phyloP scores from a whole-genome alignment of 176 grass and related monocot genomes.

The Leersia perrieri region DNA sequence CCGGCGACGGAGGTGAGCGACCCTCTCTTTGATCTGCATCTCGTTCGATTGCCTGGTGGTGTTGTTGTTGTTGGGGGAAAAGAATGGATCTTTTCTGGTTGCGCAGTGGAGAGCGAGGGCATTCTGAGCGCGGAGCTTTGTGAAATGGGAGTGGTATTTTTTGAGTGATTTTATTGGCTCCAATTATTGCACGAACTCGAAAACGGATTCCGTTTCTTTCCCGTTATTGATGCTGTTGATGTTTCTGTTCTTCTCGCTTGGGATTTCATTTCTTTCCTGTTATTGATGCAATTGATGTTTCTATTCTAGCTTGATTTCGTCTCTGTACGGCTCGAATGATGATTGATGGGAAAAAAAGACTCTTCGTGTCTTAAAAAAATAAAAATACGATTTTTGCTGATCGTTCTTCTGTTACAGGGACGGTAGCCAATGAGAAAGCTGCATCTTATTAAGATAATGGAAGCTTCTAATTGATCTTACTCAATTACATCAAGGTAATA shows the following conservation, averaged over 20 bases:
- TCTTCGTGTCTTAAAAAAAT: not conserved
- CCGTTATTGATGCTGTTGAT: not conserved
- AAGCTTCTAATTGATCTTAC: too few relatives aligned
- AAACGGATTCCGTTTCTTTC: slow-evolving; percentile 9
- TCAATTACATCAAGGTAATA: too few relatives aligned
- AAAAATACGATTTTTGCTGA: not conserved
- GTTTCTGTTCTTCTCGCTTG: not conserved
- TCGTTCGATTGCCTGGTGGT: not conserved
- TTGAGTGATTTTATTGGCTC: not conserved
- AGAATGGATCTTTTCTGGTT: not conserved
- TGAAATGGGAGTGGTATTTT: slow-evolving; percentile 18
- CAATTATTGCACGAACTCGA: slow-evolving; percentile 20
- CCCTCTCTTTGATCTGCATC: slow-evolving; percentile 26
- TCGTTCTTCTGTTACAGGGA: not conserved
- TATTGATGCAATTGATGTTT: not conserved
- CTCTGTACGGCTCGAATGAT: not conserved
- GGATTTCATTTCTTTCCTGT: not conserved
- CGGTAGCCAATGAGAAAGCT: slow-evolving; percentile 1
- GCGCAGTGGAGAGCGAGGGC: not conserved
- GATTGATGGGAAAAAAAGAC: not conserved
- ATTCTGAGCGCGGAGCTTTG: not conserved
- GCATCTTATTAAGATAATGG: too few relatives aligned
- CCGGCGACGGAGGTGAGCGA: slow-evolving; percentile 31
- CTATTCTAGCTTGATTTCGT: slow-evolving; percentile 16
- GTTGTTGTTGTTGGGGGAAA: not conserved